Conservation (phyloP, 192 early-diverging fungal genomes). For the Coemansia sp. region DNA sequence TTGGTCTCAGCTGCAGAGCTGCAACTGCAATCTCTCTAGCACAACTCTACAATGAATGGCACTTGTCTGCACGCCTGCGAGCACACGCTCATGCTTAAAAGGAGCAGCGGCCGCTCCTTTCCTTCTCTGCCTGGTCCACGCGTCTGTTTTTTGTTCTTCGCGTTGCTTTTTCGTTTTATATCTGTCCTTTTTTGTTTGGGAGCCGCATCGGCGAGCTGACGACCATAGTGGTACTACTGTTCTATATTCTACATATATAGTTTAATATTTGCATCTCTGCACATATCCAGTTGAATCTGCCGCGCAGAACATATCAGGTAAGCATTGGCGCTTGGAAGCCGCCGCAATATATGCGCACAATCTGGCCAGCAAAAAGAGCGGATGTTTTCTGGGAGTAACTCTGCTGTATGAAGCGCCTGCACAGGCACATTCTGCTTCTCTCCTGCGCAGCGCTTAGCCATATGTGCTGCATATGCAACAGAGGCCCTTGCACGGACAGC, state of each 20-base stretch:
- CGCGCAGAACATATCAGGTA: constrained; percentile 4
- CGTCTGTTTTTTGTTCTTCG: background rate
- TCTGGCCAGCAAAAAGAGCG: no score
- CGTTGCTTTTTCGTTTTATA: background rate
- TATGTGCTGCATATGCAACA: constrained; percentile 2
- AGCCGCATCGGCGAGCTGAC: no score
- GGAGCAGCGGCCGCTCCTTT: background rate
- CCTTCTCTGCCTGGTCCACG: background rate
- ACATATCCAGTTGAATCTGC: background rate
- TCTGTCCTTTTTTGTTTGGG: background rate
- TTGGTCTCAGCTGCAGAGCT: constrained; percentile 6
- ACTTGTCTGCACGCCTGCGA: background rate
- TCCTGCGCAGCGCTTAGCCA: background rate
- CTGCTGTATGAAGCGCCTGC: constrained; percentile 4
- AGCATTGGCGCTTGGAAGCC: background rate
- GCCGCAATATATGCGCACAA: no score
- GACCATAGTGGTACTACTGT: no score
- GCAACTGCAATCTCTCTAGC: constrained; percentile 1
- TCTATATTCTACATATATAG: no score
- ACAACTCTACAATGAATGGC: background rate
- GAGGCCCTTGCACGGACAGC: background rate
- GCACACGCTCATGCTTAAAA: constrained; percentile 4
- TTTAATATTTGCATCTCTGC: no score
- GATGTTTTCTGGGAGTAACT: no score
- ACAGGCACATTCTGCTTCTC: background rate